Conservation (phyloP, 306 rosid genomes). For the Ormosia emarginata region DNA sequence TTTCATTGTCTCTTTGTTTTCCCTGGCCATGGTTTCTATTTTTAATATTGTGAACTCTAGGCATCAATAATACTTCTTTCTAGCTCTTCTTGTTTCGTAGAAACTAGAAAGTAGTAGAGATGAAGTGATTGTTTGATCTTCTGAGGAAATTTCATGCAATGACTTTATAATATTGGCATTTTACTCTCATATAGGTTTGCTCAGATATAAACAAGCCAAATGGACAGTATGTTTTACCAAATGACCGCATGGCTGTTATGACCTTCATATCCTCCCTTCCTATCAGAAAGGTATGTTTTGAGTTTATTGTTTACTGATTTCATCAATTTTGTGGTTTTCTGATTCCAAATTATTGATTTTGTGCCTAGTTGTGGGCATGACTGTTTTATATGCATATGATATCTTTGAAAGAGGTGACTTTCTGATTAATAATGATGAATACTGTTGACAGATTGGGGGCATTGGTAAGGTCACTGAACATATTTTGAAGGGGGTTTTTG, state of each 20-base stretch:
- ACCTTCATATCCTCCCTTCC: constrained; percentile 93
- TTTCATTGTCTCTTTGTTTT: neutral
- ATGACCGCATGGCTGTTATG: constrained; percentile 70
- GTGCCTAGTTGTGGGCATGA: neutral
- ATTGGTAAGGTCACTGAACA: constrained; percentile 94
- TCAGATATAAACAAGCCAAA: constrained; percentile 98
- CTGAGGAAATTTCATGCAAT: constrained; percentile 3
- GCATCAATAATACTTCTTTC: neutral
- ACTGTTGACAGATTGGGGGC: constrained; percentile 82
- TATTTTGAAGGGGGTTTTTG: constrained; percentile 73
- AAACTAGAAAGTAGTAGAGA: constrained; percentile 11
- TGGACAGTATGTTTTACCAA: constrained; percentile 87
- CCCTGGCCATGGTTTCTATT: neutral
- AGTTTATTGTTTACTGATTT: constrained; percentile 12
- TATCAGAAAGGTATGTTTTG: constrained; percentile 68
- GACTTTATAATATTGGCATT: neutral
- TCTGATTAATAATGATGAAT: constrained; percentile 19
- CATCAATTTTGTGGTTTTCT: neutral
- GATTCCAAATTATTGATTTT: neutral
- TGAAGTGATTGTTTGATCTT: constrained; percentile 14
- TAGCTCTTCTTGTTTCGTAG: constrained; percentile 6
- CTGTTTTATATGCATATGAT: constrained; percentile 12
- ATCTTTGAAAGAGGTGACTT: constrained; percentile 15
- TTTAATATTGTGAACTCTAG: neutral
- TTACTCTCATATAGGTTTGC: constrained; percentile 60